Base-by-base conservation (phyloP, 2,329 filamentous ascomycete species). In the Aspergillus hortae region DNA sequence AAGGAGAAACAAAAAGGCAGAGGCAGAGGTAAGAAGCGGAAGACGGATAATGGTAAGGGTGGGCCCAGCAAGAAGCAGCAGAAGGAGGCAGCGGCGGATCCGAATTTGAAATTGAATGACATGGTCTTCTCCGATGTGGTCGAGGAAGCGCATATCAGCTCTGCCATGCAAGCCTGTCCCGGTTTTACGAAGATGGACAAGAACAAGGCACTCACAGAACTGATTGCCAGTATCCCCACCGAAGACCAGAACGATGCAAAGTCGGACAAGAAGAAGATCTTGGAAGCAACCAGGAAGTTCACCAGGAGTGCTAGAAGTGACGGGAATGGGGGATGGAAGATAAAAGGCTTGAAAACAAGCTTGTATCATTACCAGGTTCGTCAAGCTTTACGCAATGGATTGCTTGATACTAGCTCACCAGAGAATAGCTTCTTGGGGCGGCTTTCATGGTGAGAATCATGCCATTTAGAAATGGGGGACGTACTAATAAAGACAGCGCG, bases 281-380 rank as follows among this genome's bases (percentile, higher is more conserved):
- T 63, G 2, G 49, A 62, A 5, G 67, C 67, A 3, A 62, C 61
- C 1, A 62, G 51, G 41, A 64, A 62, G 23, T 74, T 74, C 36
- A 56, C 48, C 0, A 55, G 52, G 6, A 44, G 44, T 1, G 62
- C 67, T 0, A 66, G 48, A 48, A 52, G 54, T 21, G 64, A 73
- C 44, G 62, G 62, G 1, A 51, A 63, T 12, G 64, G 63, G 0
- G 64, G 62, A 1, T 75, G 69, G 67, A 59, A 53, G 23, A 60
- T 71, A 2, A 58, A 56, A 25, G 64, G 67, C 2, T 62, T 74
- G 52, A 62, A 61, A 10, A 66, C 66, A 2, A 65, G 64, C 17
- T 49, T 74, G 4, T 68, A 65, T 38, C 59, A 69, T 49, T 66
- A 72, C 49, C 72, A 74, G 61, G 67, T 19, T 19, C 19, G 19